Evolutionary conservation across 2,329 filamentous ascomycete species (phyloP).

Genomic region (Colletotrichum musae): DNA sequence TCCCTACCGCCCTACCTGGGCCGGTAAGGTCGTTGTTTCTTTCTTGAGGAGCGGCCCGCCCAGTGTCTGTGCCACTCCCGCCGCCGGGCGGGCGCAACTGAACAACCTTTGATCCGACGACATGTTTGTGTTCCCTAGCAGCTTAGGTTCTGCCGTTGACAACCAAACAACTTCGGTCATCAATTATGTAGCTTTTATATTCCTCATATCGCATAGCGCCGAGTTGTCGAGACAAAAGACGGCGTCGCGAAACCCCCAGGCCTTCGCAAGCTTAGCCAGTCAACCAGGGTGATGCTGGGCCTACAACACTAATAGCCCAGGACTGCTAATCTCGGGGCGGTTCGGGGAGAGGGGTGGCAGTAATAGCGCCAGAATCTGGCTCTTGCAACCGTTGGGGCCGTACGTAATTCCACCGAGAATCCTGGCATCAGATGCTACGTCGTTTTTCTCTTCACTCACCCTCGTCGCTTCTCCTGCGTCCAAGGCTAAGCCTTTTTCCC

Average conservation of each 20-base stretch:
- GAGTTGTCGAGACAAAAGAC: constrained; percentile 22
- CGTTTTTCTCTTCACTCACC: not conserved
- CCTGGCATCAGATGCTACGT: not conserved
- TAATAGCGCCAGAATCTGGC: not conserved
- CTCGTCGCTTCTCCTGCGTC: constrained; percentile 5
- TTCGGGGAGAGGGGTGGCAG: not conserved
- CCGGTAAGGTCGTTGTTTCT: not conserved
- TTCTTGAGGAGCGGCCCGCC: not conserved
- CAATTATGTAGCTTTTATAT: not conserved
- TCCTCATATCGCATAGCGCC: not conserved
- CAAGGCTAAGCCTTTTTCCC: constrained; percentile 19
- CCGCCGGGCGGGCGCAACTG: not conserved
- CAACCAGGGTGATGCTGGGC: constrained; percentile 8
- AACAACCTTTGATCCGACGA: not conserved
- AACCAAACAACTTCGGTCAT: not conserved
- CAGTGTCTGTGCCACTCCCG: constrained; percentile 15
- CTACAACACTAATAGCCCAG: not conserved
- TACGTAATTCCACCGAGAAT: constrained; percentile 23
- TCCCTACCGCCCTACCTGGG: not conserved
- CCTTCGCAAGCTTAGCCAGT: too few species aligned
- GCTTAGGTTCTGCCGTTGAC: not conserved
- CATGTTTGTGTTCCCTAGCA: not conserved
- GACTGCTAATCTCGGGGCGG: constrained; percentile 28
- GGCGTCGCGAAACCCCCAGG: not conserved
- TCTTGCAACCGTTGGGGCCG: not conserved